Base-by-base conservation (phyloP, 352 stramenopile species). In the Aphanomyces invadans region DNA sequence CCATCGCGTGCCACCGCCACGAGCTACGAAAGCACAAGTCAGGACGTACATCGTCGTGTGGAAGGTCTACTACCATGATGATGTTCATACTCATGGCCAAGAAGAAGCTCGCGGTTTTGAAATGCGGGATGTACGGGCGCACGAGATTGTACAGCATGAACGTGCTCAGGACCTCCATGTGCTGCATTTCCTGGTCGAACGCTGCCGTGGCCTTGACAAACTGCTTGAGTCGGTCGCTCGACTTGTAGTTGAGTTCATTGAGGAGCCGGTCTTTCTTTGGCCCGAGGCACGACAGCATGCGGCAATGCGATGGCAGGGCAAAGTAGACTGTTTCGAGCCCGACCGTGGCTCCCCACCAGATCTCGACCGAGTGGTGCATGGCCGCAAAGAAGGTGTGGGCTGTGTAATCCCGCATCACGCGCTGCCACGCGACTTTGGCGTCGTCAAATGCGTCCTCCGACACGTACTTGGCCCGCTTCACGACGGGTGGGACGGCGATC, bases 91-190 rank as follows among this genome's bases (percentile, higher is more conserved):
- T 51, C 12, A 64, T 51, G 10, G 55, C 55, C 7, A 64, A 38
- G 55, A 49, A n/a, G n/a, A 64, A 64, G 21, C 55, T 64, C 25
- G 36, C n/a, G 4, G 9, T 32, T 38, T 64, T 64, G 55, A 64
- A 64, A n/a, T 36, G 25, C 28, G 55, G 55, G 19, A 64, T 64
- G 55, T 64, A 64, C 36, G 55, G 55, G 4, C 55, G 32, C 5
- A 64, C n/a, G n/a, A 46, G 11, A n/a, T 64, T 64, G 55, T 64
- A 64, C 21, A 64, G 4, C 0, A 3, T 15, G 28, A 64, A 64
- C 21, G 21, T 23, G 15, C 32, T 52, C 7, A 64, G 55, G 2
- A 46, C 55, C 36, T 64, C 55, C 11, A 64, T 46, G 55, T 64
- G 55, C 36, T 45, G 31, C 55, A 64, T 64, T 45, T 64, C 55